A percentile compares a stretch with the other conserved stretches of the same genome.
Conservation (phyloP, 352 stramenopile species). For the Nothophytophthora sp. region DNA sequence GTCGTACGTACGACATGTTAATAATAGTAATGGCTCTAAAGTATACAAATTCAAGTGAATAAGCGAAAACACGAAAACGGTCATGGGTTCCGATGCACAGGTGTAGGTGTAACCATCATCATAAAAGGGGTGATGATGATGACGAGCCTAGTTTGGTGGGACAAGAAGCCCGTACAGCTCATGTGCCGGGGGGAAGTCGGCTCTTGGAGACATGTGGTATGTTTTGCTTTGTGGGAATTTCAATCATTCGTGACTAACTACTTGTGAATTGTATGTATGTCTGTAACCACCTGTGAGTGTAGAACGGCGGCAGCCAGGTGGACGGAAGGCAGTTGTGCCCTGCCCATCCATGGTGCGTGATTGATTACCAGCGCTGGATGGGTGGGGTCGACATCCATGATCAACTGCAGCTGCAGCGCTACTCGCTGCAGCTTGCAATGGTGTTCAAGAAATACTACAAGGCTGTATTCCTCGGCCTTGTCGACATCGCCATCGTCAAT, state of each 20-base stretch:
- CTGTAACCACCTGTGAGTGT: neutral
- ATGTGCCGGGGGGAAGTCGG: neutral
- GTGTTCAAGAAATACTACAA: slow-evolving; percentile 20
- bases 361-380: slow-evolving; percentile 17
- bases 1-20: no score
- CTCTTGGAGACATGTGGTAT: neutral
- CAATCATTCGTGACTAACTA: neutral
- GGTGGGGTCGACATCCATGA: slow-evolving; percentile 16
- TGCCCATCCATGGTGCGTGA: slow-evolving; percentile 4
- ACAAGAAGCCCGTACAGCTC: neutral
- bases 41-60: no score
- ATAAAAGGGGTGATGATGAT: no score
- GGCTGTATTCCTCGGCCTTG: slow-evolving; percentile 16
- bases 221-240: neutral
- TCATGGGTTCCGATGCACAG: no score
- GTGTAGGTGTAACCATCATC: no score
- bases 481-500: slow-evolving; percentile 24
- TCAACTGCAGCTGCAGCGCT: slow-evolving; percentile 14
- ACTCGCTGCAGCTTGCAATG: slow-evolving; percentile 14
- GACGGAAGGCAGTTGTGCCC: neutral
- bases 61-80: no score
- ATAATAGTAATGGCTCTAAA: no score
- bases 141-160: neutral
- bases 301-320: slow-evolving; percentile 7
- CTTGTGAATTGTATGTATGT: neutral